phyloP scores from a whole-genome alignment of 2,329 filamentous ascomycete species.

The Talaromyces sp. region DNA sequence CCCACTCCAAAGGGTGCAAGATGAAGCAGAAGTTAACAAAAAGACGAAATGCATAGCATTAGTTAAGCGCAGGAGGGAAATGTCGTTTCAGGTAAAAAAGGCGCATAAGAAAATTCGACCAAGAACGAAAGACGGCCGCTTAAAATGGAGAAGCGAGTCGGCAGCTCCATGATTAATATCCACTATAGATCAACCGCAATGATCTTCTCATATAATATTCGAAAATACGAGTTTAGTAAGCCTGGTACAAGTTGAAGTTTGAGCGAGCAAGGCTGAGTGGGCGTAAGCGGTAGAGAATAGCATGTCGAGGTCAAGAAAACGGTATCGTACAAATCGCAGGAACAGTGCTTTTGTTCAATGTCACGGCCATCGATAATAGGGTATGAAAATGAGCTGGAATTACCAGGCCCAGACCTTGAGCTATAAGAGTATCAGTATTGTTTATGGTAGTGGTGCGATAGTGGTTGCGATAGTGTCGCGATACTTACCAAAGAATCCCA shows the following conservation, averaged over 20 bases:
- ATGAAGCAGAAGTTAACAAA: constrained; percentile 5
- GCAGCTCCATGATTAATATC: background rate
- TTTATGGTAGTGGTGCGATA: too few species aligned
- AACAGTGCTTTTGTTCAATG: constrained; percentile 12
- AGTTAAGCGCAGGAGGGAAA: constrained; percentile 17
- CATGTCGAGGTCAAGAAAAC: constrained; percentile 27
- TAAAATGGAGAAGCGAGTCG: background rate
- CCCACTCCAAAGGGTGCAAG: constrained; percentile 14
- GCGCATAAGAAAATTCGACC: constrained; percentile 18
- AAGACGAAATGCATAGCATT: constrained; percentile 19
- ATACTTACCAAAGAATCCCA: constrained; percentile 94
- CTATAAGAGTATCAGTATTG: constrained; percentile 36
- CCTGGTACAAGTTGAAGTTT: background rate
- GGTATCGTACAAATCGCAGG: constrained; percentile 42
- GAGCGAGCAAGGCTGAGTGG: constrained; percentile 9
- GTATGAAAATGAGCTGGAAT: constrained; percentile 27
- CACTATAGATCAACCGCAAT: background rate
- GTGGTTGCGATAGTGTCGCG: background rate
- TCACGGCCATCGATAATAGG: constrained; percentile 25
- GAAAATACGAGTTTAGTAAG: constrained; percentile 1
- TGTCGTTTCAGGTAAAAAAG: constrained; percentile 21
- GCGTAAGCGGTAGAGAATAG: constrained; percentile 24
- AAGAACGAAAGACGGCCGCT: constrained; percentile 14
- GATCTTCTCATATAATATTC: constrained; percentile 9
- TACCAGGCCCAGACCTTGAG: constrained; percentile 87